Base-by-base conservation (phyloP, 2,329 filamentous ascomycete species). In the Hirsutella thompsonii region DNA sequence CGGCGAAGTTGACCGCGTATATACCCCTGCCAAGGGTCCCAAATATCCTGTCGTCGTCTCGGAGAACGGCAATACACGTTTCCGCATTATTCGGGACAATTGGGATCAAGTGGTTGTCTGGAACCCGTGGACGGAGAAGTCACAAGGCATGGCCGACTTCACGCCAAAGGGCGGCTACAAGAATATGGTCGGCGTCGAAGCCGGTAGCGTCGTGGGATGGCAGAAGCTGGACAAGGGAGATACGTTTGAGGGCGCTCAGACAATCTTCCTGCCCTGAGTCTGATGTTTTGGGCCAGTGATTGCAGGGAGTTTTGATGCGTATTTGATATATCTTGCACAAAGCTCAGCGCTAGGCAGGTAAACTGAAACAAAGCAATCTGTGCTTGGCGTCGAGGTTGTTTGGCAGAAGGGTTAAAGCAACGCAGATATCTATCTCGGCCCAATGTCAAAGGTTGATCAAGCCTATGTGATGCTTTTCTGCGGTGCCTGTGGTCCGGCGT, bases 51-150 rank as follows among this genome's bases (percentile, higher is more conserved):
- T 85, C 37, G 56, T 72, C 11, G 75, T 93, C 37, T 56, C 68
- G 14, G 78, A 84, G 52, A 72, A 63, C 38, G 80, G 76, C 45
- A 72, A 73, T 54, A 69, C 79, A 13, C 66, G 73, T 39, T 88
- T 83, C 66, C 78, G 79, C 44, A 71, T 96, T 42, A 76, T 82
- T 33, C 78, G 92, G 46, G 87, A 95, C 62, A 89, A 87, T 49
- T 72, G 98, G 49, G 74, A 76, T 46, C 86, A 96, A 50, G 80
- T 92, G 14, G 90, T 95, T 1, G 83, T 96, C 23, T 98, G 92
- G 92, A 98, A 98, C 63, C 92, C 92, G 2, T 95, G 90, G 88
- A 71, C 73, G 33, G 85, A 89, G 47, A 94, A 93, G 68, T 79
- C 85, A 1, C 76, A 79, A 52, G 72, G 72, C 5, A 94, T 94